Evolutionary conservation across 352 stramenopile genomes (phyloP), one percentile per base, ranked within the genome.

Genomic region (Globisporangium rhizosaccharum): DNA sequence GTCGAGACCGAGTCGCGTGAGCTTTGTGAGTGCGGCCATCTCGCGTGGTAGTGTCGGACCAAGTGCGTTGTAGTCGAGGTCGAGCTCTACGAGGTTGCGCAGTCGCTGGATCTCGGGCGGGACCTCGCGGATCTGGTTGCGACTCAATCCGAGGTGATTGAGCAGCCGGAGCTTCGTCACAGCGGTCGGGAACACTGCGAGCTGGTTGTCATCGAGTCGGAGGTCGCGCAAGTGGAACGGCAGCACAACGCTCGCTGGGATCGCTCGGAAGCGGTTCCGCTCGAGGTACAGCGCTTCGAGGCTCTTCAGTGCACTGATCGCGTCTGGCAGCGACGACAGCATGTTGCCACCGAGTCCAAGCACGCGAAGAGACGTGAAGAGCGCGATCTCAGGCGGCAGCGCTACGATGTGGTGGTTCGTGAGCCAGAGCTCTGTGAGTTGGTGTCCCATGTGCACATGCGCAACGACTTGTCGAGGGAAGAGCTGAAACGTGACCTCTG

Each of bases 251-350:
- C 28, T 74, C 11, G 63, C 25, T 4, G 79, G 69, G 14, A 92
- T 56, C 11, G 65, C 52, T 14, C 64, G 63, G 17, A 91, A 58
- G 0, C 70, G 56, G 48, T 93, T 93, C n/a, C 73, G 76, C 46
- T 85, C 79, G 4, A 93, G 68, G 54, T 82, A 85, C 15, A 93
- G 60, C 11, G 62, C 57, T 54, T 90, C 85, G 6, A 93, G 68
- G 2, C 47, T 56, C 14, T 33, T 45, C 10, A 88, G 47, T 3
- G 60, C 14, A 0, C 7, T 30, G 37, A 92, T 62, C 39, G 82
- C 71, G 1, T 72, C 59, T 0, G 78, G 79, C 12, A 93, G 59
- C 23, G 65, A 46, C 6, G 69, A 59, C 30, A 93, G 63, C 18
- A 62, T 63, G 39, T 93, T 93, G 0, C 82, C 78, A 8, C 66